Conservation (phyloP, 2,329 filamentous ascomycete genomes). For the Fusarium siculi region DNA sequence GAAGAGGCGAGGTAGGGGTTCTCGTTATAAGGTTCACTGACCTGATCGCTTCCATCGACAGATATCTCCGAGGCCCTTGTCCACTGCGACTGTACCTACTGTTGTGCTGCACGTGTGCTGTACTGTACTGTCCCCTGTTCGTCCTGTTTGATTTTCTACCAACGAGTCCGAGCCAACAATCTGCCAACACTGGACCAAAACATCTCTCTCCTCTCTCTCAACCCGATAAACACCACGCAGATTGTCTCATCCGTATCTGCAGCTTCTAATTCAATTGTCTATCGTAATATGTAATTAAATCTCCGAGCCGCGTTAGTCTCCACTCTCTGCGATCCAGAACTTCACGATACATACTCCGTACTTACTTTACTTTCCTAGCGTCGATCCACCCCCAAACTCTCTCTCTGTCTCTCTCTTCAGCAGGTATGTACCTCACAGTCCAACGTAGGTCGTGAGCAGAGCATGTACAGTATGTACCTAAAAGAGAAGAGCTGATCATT, state of each 20-base stretch:
- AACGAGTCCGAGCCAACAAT: neutral
- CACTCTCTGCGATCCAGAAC: constrained; percentile 19
- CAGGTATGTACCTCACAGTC: neutral
- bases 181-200: neutral
- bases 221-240: neutral
- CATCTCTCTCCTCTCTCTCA: neutral
- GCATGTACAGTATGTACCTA: neutral
- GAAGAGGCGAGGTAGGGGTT: neutral
- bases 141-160: constrained; percentile 25
- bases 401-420: neutral
- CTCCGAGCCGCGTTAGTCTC: constrained; percentile 22
- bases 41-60: neutral
- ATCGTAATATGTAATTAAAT: constrained; percentile 3
- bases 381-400: constrained; percentile 18
- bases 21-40: neutral
- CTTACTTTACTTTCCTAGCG: constrained; percentile 3
- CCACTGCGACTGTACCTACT: neutral
- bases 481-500: constrained; percentile 1
- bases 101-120: neutral
- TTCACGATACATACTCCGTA: neutral
- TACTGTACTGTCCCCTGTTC: neutral
- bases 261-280: neutral
- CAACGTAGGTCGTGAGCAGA: neutral
- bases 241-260: neutral
- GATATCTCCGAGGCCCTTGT: constrained; percentile 1